phyloP scores from a whole-genome alignment of 225 moss, liverwort and hornwort species.

The Marchantia paleacea region DNA sequence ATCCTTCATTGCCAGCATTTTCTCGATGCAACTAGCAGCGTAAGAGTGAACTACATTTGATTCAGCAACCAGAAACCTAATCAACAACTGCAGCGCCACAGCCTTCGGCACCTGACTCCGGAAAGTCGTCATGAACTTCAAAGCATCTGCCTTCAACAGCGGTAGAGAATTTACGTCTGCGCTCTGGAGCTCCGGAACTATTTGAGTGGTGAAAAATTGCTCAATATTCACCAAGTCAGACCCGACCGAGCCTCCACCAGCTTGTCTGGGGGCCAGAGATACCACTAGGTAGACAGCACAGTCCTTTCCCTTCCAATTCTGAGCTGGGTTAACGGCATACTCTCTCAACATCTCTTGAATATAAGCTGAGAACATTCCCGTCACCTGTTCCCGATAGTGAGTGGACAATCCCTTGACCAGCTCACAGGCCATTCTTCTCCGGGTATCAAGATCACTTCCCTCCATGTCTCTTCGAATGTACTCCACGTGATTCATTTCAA shows the following conservation, averaged over 20 bases:
- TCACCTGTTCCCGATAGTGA: conserved; percentile 88
- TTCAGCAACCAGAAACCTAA: conserved; percentile 79
- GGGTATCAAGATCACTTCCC: conserved; percentile 96
- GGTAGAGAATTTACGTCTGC: conserved; percentile 63
- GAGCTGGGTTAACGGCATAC: conserved; percentile 62
- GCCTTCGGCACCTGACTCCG: conserved; percentile 83
- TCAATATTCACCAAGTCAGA: conserved; percentile 91
- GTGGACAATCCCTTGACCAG: conserved; percentile 89
- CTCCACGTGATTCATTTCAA: conserved; percentile 98
- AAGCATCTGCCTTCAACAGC: conserved; percentile 80
- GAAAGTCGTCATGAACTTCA: conserved; percentile 94
- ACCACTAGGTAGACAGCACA: conserved; percentile 94
- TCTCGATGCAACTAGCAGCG: conserved; percentile 89
- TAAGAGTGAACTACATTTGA: conserved; percentile 98
- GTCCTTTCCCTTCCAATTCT: conserved; percentile 96
- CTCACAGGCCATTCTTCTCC: conserved; percentile 98
- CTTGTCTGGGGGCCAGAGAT: conserved; percentile 83
- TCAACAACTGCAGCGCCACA: conserved; percentile 59
- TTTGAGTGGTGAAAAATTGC: conserved; percentile 79
- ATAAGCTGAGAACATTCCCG: conserved; percentile 79
- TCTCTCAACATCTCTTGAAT: conserved; percentile 78
- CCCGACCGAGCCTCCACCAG: conserved; percentile 61
- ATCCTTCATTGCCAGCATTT: conserved; percentile 79
- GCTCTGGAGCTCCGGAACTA: conserved; percentile 76
- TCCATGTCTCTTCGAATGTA: conserved; percentile 98